Percentiles rank a stretch among this genome's conserved stretches.
These are phyloP conservation scores for Aspergillus panamensis DNA, from an alignment of 495 filamentous ascomycete genomes.

Conservation along the genomic window DNA sequence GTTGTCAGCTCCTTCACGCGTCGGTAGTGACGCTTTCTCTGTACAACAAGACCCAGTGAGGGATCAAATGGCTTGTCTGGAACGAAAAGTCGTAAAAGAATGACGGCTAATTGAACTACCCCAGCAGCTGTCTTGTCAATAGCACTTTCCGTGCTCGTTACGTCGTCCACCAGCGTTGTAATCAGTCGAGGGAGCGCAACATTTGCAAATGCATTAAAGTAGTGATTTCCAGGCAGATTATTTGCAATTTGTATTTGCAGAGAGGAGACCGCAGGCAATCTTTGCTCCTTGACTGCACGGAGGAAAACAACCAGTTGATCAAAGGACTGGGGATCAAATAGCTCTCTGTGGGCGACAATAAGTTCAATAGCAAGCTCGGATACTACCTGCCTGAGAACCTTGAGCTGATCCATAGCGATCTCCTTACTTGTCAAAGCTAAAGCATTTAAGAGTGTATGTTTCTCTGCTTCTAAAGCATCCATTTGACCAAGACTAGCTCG, in stretches of 20 bases:
- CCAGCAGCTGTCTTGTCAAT: slow-evolving; percentile 30
- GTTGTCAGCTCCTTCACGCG: slow-evolving; percentile 49
- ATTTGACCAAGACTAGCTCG: slow-evolving; percentile 58
- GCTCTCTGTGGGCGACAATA: slow-evolving; percentile 39
- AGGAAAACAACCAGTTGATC: slow-evolving; percentile 28
- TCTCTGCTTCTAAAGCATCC: slow-evolving; percentile 61
- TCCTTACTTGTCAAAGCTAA: slow-evolving; percentile 46
- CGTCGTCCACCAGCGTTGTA: slow-evolving; percentile 21
- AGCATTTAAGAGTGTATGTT: slow-evolving; percentile 56
- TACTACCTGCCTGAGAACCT: slow-evolving; percentile 45
- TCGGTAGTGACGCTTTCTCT: slow-evolving; percentile 60
- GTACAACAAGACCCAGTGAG: slow-evolving; percentile 68
- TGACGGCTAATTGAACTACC: slow-evolving; percentile 38
- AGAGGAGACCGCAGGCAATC: slow-evolving; percentile 14
- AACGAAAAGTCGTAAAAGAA: slow-evolving; percentile 70
- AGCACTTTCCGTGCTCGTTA: slow-evolving; percentile 13
- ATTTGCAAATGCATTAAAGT: slow-evolving; percentile 33
- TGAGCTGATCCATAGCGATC: slow-evolving; percentile 45
- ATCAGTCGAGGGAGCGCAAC: slow-evolving; percentile 35
- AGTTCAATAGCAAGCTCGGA: slow-evolving; percentile 49
- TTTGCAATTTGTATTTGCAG: slow-evolving; percentile 22
- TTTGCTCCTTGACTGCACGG: slow-evolving; percentile 26
- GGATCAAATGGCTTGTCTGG: slow-evolving; percentile 86
- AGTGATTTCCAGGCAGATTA: slow-evolving; percentile 31
- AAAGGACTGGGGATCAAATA: slow-evolving; percentile 33